Evolutionary conservation across 257 asterid species (phyloP).

Genomic region (Anisodus acutangulus): DNA sequence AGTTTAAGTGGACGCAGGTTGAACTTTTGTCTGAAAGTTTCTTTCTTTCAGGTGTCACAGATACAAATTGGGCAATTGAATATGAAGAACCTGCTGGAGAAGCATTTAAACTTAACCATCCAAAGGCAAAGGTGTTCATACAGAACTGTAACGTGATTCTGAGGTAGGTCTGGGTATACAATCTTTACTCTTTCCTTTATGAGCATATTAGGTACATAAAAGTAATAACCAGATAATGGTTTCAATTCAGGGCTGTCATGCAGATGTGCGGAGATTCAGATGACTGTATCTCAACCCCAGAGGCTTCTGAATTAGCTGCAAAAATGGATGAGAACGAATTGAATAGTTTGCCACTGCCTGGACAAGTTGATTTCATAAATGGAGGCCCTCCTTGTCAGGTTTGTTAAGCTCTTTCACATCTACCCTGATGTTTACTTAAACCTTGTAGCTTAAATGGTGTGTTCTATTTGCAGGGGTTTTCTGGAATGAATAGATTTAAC

Average conservation of each 20-base stretch:
- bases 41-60: slow-evolving; percentile 58
- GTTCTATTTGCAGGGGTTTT: slow-evolving; percentile 74
- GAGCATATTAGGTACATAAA: slow-evolving; percentile 6
- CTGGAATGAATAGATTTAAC: slow-evolving; percentile 95
- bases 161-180: slow-evolving; percentile 50
- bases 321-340: slow-evolving; percentile 58
- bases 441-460: slow-evolving; percentile 7
- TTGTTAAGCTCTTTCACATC: slow-evolving; percentile 34
- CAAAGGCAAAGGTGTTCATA: slow-evolving; percentile 71
- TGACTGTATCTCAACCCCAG: slow-evolving; percentile 87
- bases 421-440: slow-evolving; percentile 32
- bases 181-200: slow-evolving; percentile 19
- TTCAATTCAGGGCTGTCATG: slow-evolving; percentile 83
- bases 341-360: slow-evolving; percentile 79
- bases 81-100: slow-evolving; percentile 92
- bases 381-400: slow-evolving; percentile 99
- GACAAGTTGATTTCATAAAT: slow-evolving; percentile 92
- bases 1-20: background rate
- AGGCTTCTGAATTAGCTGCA: slow-evolving; percentile 84
- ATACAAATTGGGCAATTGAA: slow-evolving; percentile 96
- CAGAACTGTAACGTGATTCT: slow-evolving; percentile 88
- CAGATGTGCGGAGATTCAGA: slow-evolving; percentile 84
- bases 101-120: slow-evolving; percentile 92
- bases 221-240: slow-evolving; percentile 29
- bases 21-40: background rate